Base-by-base conservation (phyloP, 805 yeast genomes). In the Candida palmyrensis region DNA sequence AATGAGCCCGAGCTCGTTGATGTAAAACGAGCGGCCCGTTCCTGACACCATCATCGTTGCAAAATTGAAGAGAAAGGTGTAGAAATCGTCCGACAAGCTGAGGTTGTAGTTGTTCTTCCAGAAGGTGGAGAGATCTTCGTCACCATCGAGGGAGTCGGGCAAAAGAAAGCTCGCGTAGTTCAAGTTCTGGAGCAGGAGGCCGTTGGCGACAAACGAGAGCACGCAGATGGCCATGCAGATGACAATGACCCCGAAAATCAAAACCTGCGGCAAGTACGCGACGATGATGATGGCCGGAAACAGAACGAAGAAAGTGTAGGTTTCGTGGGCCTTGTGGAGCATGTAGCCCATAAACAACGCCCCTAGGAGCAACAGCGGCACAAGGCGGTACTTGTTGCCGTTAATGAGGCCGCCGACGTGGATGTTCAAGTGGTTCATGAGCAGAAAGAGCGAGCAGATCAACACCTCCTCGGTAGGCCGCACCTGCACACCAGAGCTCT, bases 211-310 rank as follows among this genome's bases (percentile, higher is more conserved):
- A 1, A 77, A 66, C 0, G 95, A 89, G 27, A 78, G 40, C 0
- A 61, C 44, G 45, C 80, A 82, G 4, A 82, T 73, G 0, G 52
- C 29, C 0, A 68, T 46, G 38, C 92, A 81, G 11, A 79, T 45
- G 1, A 57, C 10, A 5, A 78, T 72, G 12, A 82, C 67, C 4
- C 48, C 37, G 3, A 77, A 41, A 1, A 79, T 73, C 24, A 78
- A 51, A 13, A 82, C 51, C 46, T 84, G 89, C 1, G 95, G 94
- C 10, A 75, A 52, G 41, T 77, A 76, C 2, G 87, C 81, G 38
- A 77, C 49, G 10, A 75, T 53, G 18, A 79, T 71, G 4, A 73
- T 66, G 6, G 67, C 51, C 11, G 88, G 90, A 44, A 81, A 67
- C 27, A 59, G 55, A 8, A 12, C n/a, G 7, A 23, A 21, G 9